These are phyloP conservation scores for Spatholobus suberectus DNA, from an alignment of 306 rosid species.

Conservation along the genomic window DNA sequence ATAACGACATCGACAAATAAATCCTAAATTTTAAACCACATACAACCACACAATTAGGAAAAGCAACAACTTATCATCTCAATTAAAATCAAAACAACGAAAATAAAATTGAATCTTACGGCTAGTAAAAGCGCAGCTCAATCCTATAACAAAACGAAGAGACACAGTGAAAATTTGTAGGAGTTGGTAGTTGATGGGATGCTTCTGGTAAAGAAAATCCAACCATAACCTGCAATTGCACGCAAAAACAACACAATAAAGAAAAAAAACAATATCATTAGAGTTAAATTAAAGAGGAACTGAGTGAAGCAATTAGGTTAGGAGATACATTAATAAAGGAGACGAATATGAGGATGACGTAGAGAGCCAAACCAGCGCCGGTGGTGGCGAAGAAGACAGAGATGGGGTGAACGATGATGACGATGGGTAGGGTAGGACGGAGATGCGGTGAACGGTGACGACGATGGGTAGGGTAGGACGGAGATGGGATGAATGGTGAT, in stretches of 20 bases:
- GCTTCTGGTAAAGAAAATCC: too few relatives aligned
- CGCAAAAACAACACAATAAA: not conserved
- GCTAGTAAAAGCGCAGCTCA: too few relatives aligned
- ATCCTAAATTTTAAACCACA: constrained; percentile 8
- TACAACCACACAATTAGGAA: not conserved
- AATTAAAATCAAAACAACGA: not conserved
- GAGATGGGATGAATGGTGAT: constrained; percentile 70
- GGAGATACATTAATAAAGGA: constrained; percentile 62
- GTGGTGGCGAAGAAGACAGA: too few relatives aligned
- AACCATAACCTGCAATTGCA: constrained; percentile 51
- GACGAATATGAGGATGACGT: constrained; percentile 70
- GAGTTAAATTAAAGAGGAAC: not conserved
- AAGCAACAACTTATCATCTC: not conserved
- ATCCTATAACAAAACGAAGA: too few relatives aligned
- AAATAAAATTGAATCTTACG: too few relatives aligned
- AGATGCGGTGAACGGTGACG: too few relatives aligned
- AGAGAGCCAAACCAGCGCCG: constrained; percentile 71
- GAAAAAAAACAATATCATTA: not conserved
- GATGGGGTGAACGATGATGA: too few relatives aligned
- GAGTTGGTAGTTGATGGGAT: too few relatives aligned
- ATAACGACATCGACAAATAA: not conserved
- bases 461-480: constrained; percentile 60
- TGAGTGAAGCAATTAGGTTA: not conserved
- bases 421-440: too few relatives aligned
- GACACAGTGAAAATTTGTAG: too few relatives aligned